Evolutionary conservation across 805 yeast genomes (phyloP).

Genomic region (Cyberlindnera euphorbiae): DNA sequence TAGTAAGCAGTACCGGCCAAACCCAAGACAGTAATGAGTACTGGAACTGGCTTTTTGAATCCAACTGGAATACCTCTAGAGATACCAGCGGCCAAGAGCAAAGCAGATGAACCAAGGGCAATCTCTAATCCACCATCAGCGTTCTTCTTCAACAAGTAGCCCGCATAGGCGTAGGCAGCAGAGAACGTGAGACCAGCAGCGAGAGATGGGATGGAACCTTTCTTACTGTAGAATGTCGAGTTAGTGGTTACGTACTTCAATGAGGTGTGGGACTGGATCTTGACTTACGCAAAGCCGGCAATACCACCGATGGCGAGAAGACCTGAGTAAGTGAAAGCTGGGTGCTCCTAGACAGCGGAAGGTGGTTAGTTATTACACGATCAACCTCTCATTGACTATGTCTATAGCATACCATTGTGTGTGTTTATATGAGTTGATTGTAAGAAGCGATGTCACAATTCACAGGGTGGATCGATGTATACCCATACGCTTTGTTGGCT

Average conservation of each 20-base stretch:
- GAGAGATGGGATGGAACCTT: constrained; percentile 73
- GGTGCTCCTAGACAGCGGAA: constrained; percentile 74
- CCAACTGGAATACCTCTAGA: constrained; percentile 57
- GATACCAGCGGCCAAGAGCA: constrained; percentile 68
- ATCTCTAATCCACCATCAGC: constrained; percentile 77
- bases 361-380: no score
- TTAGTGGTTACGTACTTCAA: no score
- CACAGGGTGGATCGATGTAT: no score
- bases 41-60: constrained; percentile 73
- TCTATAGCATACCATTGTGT: constrained; percentile 1
- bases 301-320: constrained; percentile 66
- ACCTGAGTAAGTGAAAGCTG: constrained; percentile 66
- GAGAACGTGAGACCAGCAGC: constrained; percentile 68
- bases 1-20: constrained; percentile 62
- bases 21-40: constrained; percentile 60
- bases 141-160: constrained; percentile 68
- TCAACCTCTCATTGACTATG: no score
- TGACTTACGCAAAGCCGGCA: constrained; percentile 55
- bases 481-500: no score
- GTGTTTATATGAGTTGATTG: neutral
- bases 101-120: constrained; percentile 66
- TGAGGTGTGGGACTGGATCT: no score
- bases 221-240: constrained; percentile 8
- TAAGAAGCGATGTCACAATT: no score
- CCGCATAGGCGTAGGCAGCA: constrained; percentile 59